Evolutionary conservation across 2,329 filamentous ascomycete genomes (phyloP), one percentile per base, ranked within the genome.

Genomic region (Dothideomycetidae sp.): DNA sequence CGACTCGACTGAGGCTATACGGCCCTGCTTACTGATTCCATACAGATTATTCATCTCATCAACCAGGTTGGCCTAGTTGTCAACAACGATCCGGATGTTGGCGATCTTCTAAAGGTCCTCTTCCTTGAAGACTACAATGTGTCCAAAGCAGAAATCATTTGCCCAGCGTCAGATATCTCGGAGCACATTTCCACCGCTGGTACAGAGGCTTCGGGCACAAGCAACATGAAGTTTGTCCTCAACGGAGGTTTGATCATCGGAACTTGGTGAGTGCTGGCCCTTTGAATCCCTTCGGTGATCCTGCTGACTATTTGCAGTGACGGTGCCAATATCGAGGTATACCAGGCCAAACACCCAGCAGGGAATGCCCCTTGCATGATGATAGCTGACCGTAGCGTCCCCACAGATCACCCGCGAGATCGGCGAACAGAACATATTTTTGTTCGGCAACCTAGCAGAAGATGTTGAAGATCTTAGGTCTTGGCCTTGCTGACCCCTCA

Each of bases 181-280:
- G 90, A 98, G 66, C 90, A 98, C 58, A 98, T 98, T 53, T 96
- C 90, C 2, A 98, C 90, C 15, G 90, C 90, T 26, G 90, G 90
- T 34, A 98, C 90, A 1, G 90, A 98, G 50, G 75, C 73, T 16
- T 74, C 68, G 46, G 88, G 88, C 45, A 93, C 85, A 10, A 93
- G 83, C 53, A 98, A 98, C 73, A 98, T 98, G 90, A 98, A 98
- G 62, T 98, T 98, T 59, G 90, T 94, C 10, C 70, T 98, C 53
- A 98, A 96, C 52, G 90, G 90, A 46, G 90, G 90, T 46, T 68
- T 98, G 44, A 93, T 98, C 53, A 98, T 98, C 50, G 90, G 90
- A 50, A 98, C 90, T 13, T 94, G 88, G 21, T 26, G n/a, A 26
- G 21, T n/a, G 7, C 7, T 7, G n/a, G 7, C 7, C 21, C n/a